These are phyloP conservation scores for Tetrastigma voinierianum DNA, from an alignment of 164 flowering plant species.

Conservation along the genomic window DNA sequence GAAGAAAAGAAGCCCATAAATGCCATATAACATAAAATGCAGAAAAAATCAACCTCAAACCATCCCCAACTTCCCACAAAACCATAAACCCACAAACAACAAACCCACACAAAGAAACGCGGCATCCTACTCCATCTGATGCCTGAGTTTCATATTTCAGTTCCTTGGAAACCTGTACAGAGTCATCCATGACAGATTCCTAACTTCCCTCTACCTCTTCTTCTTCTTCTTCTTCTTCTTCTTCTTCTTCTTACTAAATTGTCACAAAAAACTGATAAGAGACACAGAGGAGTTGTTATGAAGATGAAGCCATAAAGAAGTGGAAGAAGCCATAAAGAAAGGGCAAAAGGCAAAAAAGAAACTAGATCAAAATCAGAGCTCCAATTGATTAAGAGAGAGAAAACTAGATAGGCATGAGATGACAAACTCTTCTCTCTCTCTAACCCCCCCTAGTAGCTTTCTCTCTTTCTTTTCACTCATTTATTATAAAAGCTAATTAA, in stretches of 20 bases:
- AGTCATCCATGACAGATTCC: slow-evolving; percentile 25
- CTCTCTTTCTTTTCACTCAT: slow-evolving; percentile 35
- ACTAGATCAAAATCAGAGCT: slow-evolving; percentile 20
- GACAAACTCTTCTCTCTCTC: slow-evolving; percentile 23
- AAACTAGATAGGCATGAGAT: slow-evolving; percentile 18
- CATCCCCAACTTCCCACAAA: background rate
- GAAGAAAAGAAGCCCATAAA: background rate
- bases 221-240: no score
- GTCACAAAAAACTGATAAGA: no score
- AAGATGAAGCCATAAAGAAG: background rate
- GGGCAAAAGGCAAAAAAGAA: background rate
- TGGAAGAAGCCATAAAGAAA: no score
- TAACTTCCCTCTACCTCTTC: background rate
- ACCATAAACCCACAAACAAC: background rate
- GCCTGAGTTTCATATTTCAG: slow-evolving; percentile 31
- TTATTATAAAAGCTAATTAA: slow-evolving; percentile 17
- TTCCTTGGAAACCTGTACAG: slow-evolving; percentile 25
- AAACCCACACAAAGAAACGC: no score
- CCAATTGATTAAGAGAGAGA: slow-evolving; percentile 30
- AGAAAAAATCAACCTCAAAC: background rate
- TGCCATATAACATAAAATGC: background rate
- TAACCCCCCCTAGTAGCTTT: no score
- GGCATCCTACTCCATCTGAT: no score
- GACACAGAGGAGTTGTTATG: background rate
- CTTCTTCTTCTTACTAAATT: no score